phyloP scores from a whole-genome alignment of 345 rosid genomes.

The Raphanus sativus region DNA sequence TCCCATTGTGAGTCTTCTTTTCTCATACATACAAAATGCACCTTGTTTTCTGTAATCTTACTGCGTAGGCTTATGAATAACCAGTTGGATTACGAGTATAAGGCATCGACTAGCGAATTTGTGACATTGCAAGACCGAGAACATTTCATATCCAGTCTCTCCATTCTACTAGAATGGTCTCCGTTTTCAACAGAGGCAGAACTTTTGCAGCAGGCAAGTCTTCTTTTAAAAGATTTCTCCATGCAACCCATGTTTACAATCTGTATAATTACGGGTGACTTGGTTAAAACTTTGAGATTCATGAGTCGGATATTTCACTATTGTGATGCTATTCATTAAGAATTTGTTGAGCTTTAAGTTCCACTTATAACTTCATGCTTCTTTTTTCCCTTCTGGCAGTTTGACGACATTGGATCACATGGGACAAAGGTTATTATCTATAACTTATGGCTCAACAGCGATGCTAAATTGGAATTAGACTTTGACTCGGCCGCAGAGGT shows the following conservation, averaged over 20 bases:
- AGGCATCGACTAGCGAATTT: conserved; percentile 41
- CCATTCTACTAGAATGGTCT: conserved; percentile 80
- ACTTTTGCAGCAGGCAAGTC: conserved; percentile 83
- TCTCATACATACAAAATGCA: background rate
- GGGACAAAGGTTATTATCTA: conserved; percentile 89
- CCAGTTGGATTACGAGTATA: conserved; percentile 80
- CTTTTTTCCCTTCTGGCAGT: conserved; percentile 49
- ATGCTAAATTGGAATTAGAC: conserved; percentile 71
- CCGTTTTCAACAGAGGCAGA: conserved; percentile 83
- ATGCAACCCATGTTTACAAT: background rate
- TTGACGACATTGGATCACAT: conserved; percentile 70
- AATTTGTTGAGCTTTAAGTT: conserved; percentile 1
- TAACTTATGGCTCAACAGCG: conserved; percentile 78
- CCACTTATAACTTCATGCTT: background rate
- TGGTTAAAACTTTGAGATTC: background rate
- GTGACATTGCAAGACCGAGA: conserved; percentile 54
- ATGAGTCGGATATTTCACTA: conserved; percentile 2
- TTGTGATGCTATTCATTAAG: background rate
- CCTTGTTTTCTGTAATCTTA: conserved; percentile 13
- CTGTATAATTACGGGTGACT: conserved; percentile 5
- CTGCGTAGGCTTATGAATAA: conserved; percentile 9
- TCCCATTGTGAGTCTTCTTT: conserved; percentile 72
- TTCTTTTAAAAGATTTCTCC: background rate
- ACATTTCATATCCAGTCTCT: conserved; percentile 61
- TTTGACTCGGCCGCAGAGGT: conserved; percentile 71